Evolutionary conservation across 1,284 basidiomycete genomes (phyloP).

Genomic region (Microbotryomycetes sp.): DNA sequence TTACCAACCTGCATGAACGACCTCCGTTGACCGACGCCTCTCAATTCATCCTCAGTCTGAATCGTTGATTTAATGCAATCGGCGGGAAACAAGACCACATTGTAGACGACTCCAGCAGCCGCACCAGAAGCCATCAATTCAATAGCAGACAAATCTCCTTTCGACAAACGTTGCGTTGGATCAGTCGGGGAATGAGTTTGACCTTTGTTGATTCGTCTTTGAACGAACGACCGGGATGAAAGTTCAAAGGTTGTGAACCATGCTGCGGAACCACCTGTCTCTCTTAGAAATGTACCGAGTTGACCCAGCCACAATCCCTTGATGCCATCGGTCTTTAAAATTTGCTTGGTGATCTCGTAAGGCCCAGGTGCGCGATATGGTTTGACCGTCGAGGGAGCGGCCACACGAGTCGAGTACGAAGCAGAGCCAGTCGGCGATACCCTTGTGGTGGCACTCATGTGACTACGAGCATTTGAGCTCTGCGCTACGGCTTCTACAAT

Average conservation of each 20-base stretch:
- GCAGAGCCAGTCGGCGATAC: constrained; percentile 33
- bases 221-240: constrained; percentile 44
- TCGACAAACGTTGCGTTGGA: constrained; percentile 37
- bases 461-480: too few species aligned
- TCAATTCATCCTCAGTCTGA: constrained; percentile 86
- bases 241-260: constrained; percentile 86
- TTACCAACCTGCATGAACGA: constrained; percentile 66
- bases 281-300: constrained; percentile 74
- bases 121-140: constrained; percentile 83
- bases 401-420: constrained; percentile 36
- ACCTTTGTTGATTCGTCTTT: constrained; percentile 15
- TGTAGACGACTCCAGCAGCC: constrained; percentile 78
- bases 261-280: constrained; percentile 76
- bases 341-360: constrained; percentile 57
- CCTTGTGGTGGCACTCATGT: constrained; percentile 31
- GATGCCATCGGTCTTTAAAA: constrained; percentile 60
- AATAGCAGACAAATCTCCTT: constrained; percentile 59
- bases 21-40: constrained; percentile 47
- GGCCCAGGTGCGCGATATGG: constrained; percentile 52
- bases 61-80: constrained; percentile 92
- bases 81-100: constrained; percentile 79
- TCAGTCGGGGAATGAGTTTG: constrained; percentile 7
- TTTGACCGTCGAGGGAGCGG: constrained; percentile 28
- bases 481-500: constrained; percentile 32
- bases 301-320: constrained; percentile 82